Conservation (phyloP, 1,139 yeast species). For the Saccharomycopsis phalli region DNA sequence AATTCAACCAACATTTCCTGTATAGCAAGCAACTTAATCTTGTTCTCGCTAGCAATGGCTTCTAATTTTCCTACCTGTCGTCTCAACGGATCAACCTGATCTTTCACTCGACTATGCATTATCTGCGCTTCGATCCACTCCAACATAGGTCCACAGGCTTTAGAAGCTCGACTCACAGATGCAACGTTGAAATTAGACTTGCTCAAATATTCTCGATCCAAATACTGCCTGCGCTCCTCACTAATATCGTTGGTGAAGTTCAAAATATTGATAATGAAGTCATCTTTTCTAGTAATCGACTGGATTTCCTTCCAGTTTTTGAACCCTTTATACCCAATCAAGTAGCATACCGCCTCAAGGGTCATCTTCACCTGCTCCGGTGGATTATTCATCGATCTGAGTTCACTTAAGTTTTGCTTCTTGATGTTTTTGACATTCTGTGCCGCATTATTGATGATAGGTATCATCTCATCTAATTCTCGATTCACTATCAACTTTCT, state of each 20-base stretch:
- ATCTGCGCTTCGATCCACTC: slow-evolving; percentile 91
- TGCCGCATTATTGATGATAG: slow-evolving; percentile 82
- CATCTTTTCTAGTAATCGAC: slow-evolving; percentile 71
- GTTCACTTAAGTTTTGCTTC: slow-evolving; percentile 84
- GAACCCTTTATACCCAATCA: slow-evolving; percentile 62
- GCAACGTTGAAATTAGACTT: slow-evolving; percentile 62
- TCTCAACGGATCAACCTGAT: slow-evolving; percentile 66
- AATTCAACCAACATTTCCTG: slow-evolving; percentile 75
- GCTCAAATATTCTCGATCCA: slow-evolving; percentile 54
- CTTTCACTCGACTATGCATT: slow-evolving; percentile 57
- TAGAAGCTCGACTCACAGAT: slow-evolving; percentile 79
- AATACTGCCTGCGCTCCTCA: slow-evolving; percentile 39
- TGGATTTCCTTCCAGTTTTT: slow-evolving; percentile 78
- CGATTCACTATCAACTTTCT: slow-evolving; percentile 42
- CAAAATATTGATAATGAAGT: slow-evolving; percentile 78
- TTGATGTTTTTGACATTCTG: slow-evolving; percentile 80
- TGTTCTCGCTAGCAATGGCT: slow-evolving; percentile 49
- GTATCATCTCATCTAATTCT: slow-evolving; percentile 43
- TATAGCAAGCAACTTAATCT: slow-evolving; percentile 64
- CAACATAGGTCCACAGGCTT: slow-evolving; percentile 88
- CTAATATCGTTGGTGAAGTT: slow-evolving; percentile 52
- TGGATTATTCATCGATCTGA: slow-evolving; percentile 84
- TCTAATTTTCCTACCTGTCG: slow-evolving; percentile 59
- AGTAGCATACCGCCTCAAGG: slow-evolving; percentile 77
- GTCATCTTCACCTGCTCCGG: slow-evolving; percentile 83